Base-by-base conservation (phyloP, 495 filamentous ascomycete genomes). In the Penicillium salamii region DNA sequence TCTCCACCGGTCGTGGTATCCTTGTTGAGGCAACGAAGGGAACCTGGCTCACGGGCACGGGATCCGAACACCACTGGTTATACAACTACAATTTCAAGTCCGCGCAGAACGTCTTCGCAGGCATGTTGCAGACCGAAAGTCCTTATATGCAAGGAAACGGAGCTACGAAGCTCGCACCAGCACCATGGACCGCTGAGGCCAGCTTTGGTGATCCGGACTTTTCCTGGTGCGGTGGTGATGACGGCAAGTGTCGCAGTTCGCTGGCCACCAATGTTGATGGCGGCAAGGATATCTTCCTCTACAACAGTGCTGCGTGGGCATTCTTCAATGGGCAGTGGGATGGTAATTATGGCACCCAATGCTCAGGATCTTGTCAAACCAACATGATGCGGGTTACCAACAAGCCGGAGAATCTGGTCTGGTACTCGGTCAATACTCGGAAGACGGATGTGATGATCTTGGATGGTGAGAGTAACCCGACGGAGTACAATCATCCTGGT, bases 241-340 rank as follows among this genome's bases (percentile, higher is more conserved):
- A 74, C 44, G 48, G 56, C 8, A 47, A 52, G 8, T 81, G 76
- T 49, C 68, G 69, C 28, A 77, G 75, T 49, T 67, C 68, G 1
- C 66, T 67, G 46, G 72, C 66, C 11, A 55, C 66, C 39, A 55
- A 65, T 35, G 67, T 78, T 32, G 43, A 55, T 5, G 54, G 55
- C 9, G 77, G 77, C 1, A 70, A 68, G 9, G 56, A 79, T 42
- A 63, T 85, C 2, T 78, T 75, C 36, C 72, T 80, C 0, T 85
- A 85, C 54, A 79, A 77, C 0, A 68, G 70, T 1, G 75, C 66
- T 15, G 66, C 78, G 42, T 82, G 78, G 78, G 66, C 60, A 0
- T 82, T 79, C 40, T 80, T 74, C 56, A 75, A 80, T 55, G 60
- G 61, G 17, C 12, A 37, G n/a, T 52, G 49, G 49, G 60, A 58